phyloP scores from a whole-genome alignment of 371 early-diverging fungal genomes.

The Zychaea mexicana region DNA sequence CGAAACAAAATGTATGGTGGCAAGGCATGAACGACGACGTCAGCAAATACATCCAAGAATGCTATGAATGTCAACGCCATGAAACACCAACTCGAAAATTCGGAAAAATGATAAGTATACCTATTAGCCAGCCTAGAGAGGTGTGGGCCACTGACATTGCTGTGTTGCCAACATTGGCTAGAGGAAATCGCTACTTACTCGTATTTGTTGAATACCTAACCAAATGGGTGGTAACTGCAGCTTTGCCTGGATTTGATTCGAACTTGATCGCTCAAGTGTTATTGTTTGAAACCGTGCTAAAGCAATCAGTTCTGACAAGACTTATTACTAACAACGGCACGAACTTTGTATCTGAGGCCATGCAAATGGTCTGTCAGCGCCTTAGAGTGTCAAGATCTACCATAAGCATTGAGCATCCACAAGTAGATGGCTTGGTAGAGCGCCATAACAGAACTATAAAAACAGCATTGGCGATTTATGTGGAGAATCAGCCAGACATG shows the following conservation, averaged over 20 bases:
- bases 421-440: conserved; percentile 23
- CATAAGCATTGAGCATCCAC: conserved; percentile 21
- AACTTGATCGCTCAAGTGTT: background rate
- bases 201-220: conserved; percentile 13
- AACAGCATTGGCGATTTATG: conserved; percentile 5
- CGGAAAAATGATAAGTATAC: background rate
- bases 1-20: background rate
- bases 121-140: conserved; percentile 3
- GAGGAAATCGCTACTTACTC: conserved; percentile 19
- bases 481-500: background rate
- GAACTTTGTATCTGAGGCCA: conserved; percentile 12
- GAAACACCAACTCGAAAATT: conserved; percentile 12
- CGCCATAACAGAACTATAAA: conserved; percentile 21
- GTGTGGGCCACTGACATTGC: conserved; percentile 29
- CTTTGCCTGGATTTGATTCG: conserved; percentile 8
- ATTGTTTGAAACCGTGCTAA: background rate
- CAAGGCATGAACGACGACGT: conserved; percentile 1
- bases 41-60: background rate
- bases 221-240: conserved; percentile 6
- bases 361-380: conserved; percentile 4
- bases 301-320: background rate
- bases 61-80: background rate
- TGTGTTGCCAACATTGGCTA: background rate
- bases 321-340: conserved; percentile 21
- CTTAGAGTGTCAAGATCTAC: conserved; percentile 8